A percentile compares a stretch with the other conserved stretches of the same genome.
These are phyloP conservation scores for Isoetes engelmannii DNA, from an alignment of 83 land plant genomes.

Conservation along the genomic window DNA sequence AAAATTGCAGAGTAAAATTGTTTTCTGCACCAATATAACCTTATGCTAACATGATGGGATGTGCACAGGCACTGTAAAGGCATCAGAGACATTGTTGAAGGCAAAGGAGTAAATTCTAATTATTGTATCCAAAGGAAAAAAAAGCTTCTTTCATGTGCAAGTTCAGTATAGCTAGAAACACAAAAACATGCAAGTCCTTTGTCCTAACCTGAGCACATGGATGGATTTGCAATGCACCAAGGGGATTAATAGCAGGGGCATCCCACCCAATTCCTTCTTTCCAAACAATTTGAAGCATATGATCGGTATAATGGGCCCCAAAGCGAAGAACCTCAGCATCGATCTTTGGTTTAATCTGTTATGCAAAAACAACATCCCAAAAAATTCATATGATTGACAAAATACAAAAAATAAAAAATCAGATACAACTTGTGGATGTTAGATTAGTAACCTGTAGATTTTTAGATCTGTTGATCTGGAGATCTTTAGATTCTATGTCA, in stretches of 20 bases:
- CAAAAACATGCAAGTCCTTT: too few relatives aligned
- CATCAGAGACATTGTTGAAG: too few relatives aligned
- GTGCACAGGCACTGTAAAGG: too few relatives aligned
- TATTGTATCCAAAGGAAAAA: too few relatives aligned
- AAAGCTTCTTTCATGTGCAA: too few relatives aligned
- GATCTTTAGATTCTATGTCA: constrained; percentile 19
- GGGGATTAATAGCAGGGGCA: constrained; percentile 18
- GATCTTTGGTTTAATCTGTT: constrained; percentile 18
- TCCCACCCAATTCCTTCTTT: constrained; percentile 26
- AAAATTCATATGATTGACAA: not conserved
- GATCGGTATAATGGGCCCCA: constrained; percentile 25
- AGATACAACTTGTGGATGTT: not conserved
- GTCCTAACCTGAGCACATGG: constrained; percentile 33
- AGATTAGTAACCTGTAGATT: constrained; percentile 19
- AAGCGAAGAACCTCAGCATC: constrained; percentile 18
- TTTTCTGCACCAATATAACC: too few relatives aligned
- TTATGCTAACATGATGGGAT: too few relatives aligned
- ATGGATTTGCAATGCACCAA: constrained; percentile 20
- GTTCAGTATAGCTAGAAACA: too few relatives aligned
- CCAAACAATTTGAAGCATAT: constrained; percentile 25
- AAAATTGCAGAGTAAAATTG: too few relatives aligned
- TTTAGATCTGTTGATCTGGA: constrained; percentile 15
- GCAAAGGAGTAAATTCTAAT: too few relatives aligned
- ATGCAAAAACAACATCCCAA: not conserved
- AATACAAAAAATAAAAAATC: constrained; percentile 2